Conservation (phyloP, 2,329 filamentous ascomycete genomes). For the Parascedosporium putredinis region DNA sequence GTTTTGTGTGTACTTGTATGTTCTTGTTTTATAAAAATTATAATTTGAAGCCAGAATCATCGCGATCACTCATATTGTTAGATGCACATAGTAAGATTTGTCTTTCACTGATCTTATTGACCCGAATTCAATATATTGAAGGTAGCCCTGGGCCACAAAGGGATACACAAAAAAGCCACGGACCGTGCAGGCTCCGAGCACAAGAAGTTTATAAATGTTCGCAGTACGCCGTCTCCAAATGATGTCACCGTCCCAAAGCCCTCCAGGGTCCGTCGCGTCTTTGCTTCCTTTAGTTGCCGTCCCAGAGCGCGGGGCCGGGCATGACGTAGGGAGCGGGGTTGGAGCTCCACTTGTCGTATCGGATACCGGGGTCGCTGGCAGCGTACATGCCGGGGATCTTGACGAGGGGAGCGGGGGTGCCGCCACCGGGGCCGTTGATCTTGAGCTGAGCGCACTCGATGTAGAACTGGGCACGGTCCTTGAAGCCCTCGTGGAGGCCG, state of each 20-base stretch:
- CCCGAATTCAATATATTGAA: background rate
- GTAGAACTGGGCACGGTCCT: conserved; percentile 24
- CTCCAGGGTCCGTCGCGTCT: too few relatives aligned
- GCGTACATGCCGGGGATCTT: conserved; percentile 27
- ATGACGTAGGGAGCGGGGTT: conserved; percentile 11
- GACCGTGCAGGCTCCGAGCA: background rate
- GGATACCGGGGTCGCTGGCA: conserved; percentile 10
- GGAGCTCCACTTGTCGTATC: conserved; percentile 11
- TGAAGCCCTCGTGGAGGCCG: conserved; percentile 26
- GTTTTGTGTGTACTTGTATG: too few relatives aligned
- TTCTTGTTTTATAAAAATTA: too few relatives aligned
- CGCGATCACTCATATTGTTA: too few relatives aligned
- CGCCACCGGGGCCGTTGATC: conserved; percentile 27
- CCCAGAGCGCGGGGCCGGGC: conserved; percentile 10
- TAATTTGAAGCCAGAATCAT: too few relatives aligned
- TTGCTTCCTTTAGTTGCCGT: conserved; percentile 6
- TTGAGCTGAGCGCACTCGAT: conserved; percentile 31
- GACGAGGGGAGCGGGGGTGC: conserved; percentile 25
- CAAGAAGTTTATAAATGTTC: background rate
- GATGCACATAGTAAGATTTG: too few relatives aligned
- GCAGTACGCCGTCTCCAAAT: background rate
- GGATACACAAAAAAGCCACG: background rate
- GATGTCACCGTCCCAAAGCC: background rate
- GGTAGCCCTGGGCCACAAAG: background rate
- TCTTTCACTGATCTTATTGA: too few relatives aligned